Conservation (phyloP, 805 yeast genomes). For the Cephaloascus albidus region DNA sequence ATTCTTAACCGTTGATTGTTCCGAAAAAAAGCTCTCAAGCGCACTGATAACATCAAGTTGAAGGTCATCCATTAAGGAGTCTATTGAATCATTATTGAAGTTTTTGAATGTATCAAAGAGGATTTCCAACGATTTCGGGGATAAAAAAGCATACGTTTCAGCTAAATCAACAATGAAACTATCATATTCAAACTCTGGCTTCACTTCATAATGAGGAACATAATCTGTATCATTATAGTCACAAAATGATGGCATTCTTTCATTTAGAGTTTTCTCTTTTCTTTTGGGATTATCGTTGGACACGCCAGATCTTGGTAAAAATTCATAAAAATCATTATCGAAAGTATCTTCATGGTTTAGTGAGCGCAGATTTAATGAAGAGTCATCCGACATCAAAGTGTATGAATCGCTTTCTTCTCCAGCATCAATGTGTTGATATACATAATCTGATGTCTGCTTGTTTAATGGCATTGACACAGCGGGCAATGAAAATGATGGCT, state of each 20-base stretch:
- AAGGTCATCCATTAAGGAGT: conserved; percentile 49
- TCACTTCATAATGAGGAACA: conserved; percentile 5
- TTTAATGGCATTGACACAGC: conserved; percentile 52
- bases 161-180: conserved; percentile 48
- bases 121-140: conserved; percentile 33
- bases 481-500: conserved; percentile 58
- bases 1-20: conserved; percentile 26
- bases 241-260: not conserved
- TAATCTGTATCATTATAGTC: conserved; percentile 9
- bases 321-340: not conserved
- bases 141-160: conserved; percentile 31
- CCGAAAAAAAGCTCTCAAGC: conserved; percentile 22
- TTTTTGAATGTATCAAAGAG: conserved; percentile 25
- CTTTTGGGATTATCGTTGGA: not conserved
- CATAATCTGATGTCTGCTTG: conserved; percentile 32
- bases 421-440: conserved; percentile 19
- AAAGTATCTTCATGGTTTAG: not conserved
- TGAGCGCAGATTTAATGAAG: not conserved
- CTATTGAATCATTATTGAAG: conserved; percentile 27
- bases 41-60: conserved; percentile 49
- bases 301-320: not conserved
- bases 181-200: conserved; percentile 38
- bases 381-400: not conserved
- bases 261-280: not conserved
- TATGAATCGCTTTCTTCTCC: not conserved